phyloP scores from a whole-genome alignment of 208 protist species.

The Trypanosoma rangeli region DNA sequence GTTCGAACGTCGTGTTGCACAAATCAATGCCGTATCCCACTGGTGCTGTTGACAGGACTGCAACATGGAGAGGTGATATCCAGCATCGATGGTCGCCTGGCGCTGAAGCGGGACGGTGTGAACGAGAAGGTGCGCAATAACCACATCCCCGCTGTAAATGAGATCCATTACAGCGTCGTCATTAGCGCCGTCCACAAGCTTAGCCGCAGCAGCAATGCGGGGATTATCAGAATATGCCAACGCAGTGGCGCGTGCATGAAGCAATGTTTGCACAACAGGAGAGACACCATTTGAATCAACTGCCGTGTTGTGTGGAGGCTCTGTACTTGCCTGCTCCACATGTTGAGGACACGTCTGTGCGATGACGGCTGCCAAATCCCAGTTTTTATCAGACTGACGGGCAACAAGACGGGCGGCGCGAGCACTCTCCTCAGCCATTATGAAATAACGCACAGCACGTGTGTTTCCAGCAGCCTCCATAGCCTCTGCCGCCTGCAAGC shows the following conservation, averaged over 20 bases:
- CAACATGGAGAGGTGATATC: slow-evolving; percentile 75
- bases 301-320: slow-evolving; percentile 58
- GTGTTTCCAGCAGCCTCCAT: slow-evolving; percentile 65
- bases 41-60: slow-evolving; percentile 58
- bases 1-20: slow-evolving; percentile 72
- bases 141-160: slow-evolving; percentile 56
- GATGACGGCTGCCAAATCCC: slow-evolving; percentile 61
- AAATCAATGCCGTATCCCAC: slow-evolving; percentile 79
- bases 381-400: slow-evolving; percentile 39
- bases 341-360: slow-evolving; percentile 67
- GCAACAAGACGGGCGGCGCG: slow-evolving; percentile 62
- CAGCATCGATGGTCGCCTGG: slow-evolving; percentile 75
- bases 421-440: slow-evolving; percentile 72
- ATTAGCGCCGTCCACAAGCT: slow-evolving; percentile 57
- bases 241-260: slow-evolving; percentile 35
- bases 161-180: slow-evolving; percentile 74
- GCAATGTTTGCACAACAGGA: slow-evolving; percentile 36
- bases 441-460: slow-evolving; percentile 73
- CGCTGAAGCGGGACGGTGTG: slow-evolving; percentile 81
- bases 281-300: slow-evolving; percentile 58
- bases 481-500: slow-evolving; percentile 60
- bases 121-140: slow-evolving; percentile 70
- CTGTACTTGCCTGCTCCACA: slow-evolving; percentile 19
- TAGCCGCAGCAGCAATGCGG: slow-evolving; percentile 62
- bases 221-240: slow-evolving; percentile 51